A percentile compares a stretch with the other conserved stretches of the same genome.
These are phyloP conservation scores for Plasmodium gonderi DNA, from an alignment of 169 alveolate genomes.

Conservation along the genomic window DNA sequence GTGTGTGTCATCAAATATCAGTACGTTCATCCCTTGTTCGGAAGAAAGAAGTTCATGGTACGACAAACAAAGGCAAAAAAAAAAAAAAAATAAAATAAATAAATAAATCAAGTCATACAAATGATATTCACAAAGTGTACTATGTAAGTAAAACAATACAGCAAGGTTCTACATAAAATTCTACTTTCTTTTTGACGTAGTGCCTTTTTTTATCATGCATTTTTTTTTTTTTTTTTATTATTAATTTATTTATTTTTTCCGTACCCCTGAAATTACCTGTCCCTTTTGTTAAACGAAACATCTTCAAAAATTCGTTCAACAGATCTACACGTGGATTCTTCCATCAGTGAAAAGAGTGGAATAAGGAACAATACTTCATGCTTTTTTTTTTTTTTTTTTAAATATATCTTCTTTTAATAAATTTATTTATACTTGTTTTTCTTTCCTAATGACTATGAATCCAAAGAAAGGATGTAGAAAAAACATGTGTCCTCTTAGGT, in stretches of 20 bases:
- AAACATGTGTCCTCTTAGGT: neutral
- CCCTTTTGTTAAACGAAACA: slow-evolving; percentile 25
- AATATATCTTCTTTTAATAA: neutral
- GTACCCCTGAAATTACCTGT: slow-evolving; percentile 14
- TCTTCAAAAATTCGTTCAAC: slow-evolving; percentile 32
- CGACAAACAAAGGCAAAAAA: no score
- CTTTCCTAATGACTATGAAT: neutral
- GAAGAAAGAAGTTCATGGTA: no score
- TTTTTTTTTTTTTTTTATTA: neutral
- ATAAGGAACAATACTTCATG: neutral
- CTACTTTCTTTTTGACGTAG: neutral
- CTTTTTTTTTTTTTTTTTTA: no score
- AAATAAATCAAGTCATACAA: no score
- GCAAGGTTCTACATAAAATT: no score
- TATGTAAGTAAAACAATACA: no score
- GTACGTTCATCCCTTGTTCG: no score
- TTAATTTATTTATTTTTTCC: neutral
- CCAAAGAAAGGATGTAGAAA: neutral
- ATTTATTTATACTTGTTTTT: neutral
- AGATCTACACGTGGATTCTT: slow-evolving; percentile 37
- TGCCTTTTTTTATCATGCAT: neutral
- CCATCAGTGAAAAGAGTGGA: neutral
- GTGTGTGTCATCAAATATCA: no score
- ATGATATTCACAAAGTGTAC: no score
- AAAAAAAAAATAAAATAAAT: no score